Percentiles rank a stretch among this genome's conserved stretches.
Conservation (phyloP, 2,329 filamentous ascomycete species). For the Stachybotrys chartarum region DNA sequence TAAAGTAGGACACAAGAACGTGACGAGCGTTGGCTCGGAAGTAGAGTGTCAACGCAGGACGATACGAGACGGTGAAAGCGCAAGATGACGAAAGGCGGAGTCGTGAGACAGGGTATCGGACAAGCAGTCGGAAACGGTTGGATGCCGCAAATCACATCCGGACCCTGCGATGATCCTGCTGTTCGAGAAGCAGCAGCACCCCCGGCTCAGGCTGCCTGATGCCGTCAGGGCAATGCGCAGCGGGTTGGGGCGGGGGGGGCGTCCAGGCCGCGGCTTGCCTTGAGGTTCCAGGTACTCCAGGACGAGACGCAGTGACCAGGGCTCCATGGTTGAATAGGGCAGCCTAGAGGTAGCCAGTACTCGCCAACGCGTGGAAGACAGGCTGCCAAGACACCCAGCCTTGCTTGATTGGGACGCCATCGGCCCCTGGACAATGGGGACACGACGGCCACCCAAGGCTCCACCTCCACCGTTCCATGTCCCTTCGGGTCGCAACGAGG, state of each 20-base stretch:
- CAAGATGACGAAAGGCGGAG: background rate
- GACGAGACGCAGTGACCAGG: no score
- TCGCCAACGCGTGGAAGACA: no score
- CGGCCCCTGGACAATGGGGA: no score
- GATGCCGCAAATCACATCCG: background rate
- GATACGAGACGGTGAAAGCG: background rate
- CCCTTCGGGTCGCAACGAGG: no score
- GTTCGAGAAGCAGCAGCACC: constrained; percentile 1
- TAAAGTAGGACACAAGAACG: background rate
- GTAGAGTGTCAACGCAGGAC: background rate
- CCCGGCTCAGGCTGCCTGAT: constrained; percentile 1
- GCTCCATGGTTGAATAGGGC: no score
- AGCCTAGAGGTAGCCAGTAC: no score
- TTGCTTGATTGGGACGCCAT: no score
- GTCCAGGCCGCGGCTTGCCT: background rate
- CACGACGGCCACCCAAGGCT: no score
- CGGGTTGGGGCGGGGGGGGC: no score
- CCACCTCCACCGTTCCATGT: no score
- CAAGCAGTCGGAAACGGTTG: background rate
- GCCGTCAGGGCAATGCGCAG: constrained; percentile 5
- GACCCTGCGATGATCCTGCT: constrained; percentile 3
- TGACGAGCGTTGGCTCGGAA: background rate
- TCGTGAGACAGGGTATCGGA: background rate
- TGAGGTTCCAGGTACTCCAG: no score
- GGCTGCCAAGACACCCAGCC: no score